Base-by-base conservation (phyloP, 306 rosid species). In the Elaeagnus macrophylla region DNA sequence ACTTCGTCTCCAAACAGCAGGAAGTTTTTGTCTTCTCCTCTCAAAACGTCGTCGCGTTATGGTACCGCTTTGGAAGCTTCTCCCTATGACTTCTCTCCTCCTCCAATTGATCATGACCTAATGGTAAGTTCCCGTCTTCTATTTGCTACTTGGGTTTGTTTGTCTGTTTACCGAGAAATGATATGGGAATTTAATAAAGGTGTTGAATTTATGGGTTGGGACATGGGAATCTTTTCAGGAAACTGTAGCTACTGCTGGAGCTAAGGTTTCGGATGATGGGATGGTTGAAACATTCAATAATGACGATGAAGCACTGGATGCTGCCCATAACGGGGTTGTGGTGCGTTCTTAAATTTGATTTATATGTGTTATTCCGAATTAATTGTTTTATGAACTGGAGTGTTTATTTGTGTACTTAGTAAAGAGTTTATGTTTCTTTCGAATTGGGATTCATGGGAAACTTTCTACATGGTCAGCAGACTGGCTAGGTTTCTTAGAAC, bases 71-170 rank as follows among this genome's bases (percentile, higher is more conserved):
- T 62, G 6, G 46, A 67, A 11, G 67, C 80, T 56, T 67, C 70
- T 54, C 69, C 89, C 51, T 89, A 75, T 69, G 86, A 86, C 53
- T 84, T 86, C 66, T 81, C 88, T 7, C 95, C 97, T 56, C 97
- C 95, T 52, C 91, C 97, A 6, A 90, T 90, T 61, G 94, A 83
- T 61, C 95, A 81, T 57, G 94, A 90, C 62, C 72, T 90, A 49
- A 72, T 83, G 40, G 97, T 89, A 65, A 62, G 69, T 57, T 61
- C 1, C 48, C 32, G 45, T 48, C 35, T 56, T 56, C 11, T 8
- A 6, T 17, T 12, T 19, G 10, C 52, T 8, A 7, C 12, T 68
- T 25, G 35, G 51, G 47, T 12, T 17, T 46, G 35, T 51, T 42
- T 60, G 35, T 51, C 37, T 60, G 35, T 56, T 25, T 46, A 14